A percentile compares a stretch with the other conserved stretches of the same genome.
phyloP scores from a whole-genome alignment of 768 basidiomycete genomes.

The Rhizopogon vinicolor region DNA sequence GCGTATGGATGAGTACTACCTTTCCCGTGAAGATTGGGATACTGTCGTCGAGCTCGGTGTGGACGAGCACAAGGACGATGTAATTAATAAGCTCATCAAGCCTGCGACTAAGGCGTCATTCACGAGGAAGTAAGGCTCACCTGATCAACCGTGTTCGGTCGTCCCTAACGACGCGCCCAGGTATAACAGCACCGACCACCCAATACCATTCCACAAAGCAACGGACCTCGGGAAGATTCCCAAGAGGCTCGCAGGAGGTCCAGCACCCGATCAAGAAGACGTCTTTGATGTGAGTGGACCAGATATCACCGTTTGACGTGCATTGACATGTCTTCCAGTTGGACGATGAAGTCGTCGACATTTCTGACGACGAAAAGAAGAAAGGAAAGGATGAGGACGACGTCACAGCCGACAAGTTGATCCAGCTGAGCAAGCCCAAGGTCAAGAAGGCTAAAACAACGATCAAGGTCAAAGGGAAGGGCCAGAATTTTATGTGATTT shows the following conservation, averaged over 20 bases:
- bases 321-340: slow-evolving; percentile 22
- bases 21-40: slow-evolving; percentile 96
- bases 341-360: slow-evolving; percentile 42
- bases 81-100: slow-evolving; percentile 80
- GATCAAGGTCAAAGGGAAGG: slow-evolving; percentile 16
- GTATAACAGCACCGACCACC: slow-evolving; percentile 88
- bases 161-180: slow-evolving; percentile 34
- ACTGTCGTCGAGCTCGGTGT: slow-evolving; percentile 91
- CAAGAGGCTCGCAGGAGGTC: slow-evolving; percentile 73
- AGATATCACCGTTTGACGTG: neutral
- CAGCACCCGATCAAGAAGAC: slow-evolving; percentile 89
- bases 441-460: slow-evolving; percentile 21
- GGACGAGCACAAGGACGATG: slow-evolving; percentile 69
- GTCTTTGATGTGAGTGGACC: slow-evolving; percentile 65
- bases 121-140: slow-evolving; percentile 66
- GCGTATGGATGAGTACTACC: slow-evolving; percentile 90
- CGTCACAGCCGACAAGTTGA: slow-evolving; percentile 52
- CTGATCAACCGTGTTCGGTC: neutral
- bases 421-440: slow-evolving; percentile 48
- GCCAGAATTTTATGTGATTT: slow-evolving; percentile 7
- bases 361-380: slow-evolving; percentile 45
- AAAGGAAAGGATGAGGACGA: slow-evolving; percentile 35
- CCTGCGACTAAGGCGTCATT: slow-evolving; percentile 78
- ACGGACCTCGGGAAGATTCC: slow-evolving; percentile 71
- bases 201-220: slow-evolving; percentile 92